Evolutionary conservation across 495 filamentous ascomycete genomes (phyloP), one percentile per base, ranked within the genome.

Genomic region (Penicillium herquei): DNA sequence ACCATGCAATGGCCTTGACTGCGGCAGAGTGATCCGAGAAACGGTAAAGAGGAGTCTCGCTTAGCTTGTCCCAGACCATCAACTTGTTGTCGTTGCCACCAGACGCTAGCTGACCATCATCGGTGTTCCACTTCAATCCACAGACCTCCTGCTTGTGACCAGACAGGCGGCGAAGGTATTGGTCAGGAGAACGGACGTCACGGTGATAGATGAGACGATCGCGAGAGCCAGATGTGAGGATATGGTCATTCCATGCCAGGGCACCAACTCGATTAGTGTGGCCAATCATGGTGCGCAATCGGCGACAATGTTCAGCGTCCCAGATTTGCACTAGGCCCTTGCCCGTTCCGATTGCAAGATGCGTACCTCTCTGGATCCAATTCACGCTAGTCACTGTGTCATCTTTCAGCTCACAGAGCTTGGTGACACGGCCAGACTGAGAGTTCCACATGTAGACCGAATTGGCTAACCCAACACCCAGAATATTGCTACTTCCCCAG

Each of bases 361-460:
- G 95, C 0, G 92, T 95, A 30, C 94, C 94, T 55, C 87, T 75
- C 68, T 98, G 94, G 57, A 98, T 98, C 94, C 94, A 98, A 57
- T 84, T 95, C 16, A 98, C 94, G 59, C 91, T 96, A 9, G 94
- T 98, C 3, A 98, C 92, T 0, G 85, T 93, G 67, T 98, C 94
- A 62, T 96, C 92, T 57, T 87, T 86, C 10, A 98, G 80, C 41
- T 96, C 92, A 68, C 95, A 98, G 0, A 98, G 81, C 74, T 93
- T 95, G 40, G 88, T 94, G 13, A 98, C 94, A 35, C 84, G 77
- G 48, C 93, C 92, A 3, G 87, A 84, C 45, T 87, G 83, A 10
- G 92, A 92, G 65, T 96, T 95, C 92, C 94, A 98, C 89, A 98
- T 94, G 65, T 97, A 98, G n/a, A 98, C 94, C 49, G 89, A 93